A percentile compares a stretch with the other conserved stretches of the same genome.
These are phyloP conservation scores for Golubevia sp. DNA, from an alignment of 1,284 basidiomycete genomes.

Conservation along the genomic window DNA sequence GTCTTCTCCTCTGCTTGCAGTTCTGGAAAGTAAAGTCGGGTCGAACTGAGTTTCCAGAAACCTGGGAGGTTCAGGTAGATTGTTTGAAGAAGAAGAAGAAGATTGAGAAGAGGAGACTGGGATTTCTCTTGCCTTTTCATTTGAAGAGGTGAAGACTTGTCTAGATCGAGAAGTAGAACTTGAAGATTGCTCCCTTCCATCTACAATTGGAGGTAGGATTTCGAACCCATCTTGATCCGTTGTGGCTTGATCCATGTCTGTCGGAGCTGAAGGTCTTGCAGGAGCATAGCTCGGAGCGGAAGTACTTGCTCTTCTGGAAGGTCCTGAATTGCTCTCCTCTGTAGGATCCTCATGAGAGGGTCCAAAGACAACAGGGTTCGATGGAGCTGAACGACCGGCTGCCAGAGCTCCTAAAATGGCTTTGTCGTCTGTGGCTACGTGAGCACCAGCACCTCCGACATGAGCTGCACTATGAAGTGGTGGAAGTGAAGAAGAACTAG, in stretches of 20 bases:
- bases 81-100: constrained; percentile 1
- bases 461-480: no score
- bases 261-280: constrained; percentile 24
- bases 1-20: background rate
- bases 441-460: no score
- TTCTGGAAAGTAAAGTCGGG: background rate
- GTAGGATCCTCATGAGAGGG: background rate
- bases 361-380: background rate
- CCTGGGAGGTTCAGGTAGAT: constrained; percentile 23
- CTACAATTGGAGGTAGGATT: constrained; percentile 1
- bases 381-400: constrained; percentile 27
- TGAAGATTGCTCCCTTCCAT: background rate
- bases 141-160: constrained; percentile 3
- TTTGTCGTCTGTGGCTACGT: constrained; percentile 47
- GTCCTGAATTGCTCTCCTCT: background rate
- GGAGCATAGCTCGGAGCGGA: constrained; percentile 5
- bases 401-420: constrained; percentile 25
- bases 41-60: constrained; percentile 20
- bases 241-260: constrained; percentile 5
- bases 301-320: no score
- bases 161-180: background rate
- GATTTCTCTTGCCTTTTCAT: constrained; percentile 20
- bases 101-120: background rate
- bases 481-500: background rate
- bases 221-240: constrained; percentile 41